phyloP scores from a whole-genome alignment of 495 filamentous ascomycete genomes.

The Aspergillus taichungensis region DNA sequence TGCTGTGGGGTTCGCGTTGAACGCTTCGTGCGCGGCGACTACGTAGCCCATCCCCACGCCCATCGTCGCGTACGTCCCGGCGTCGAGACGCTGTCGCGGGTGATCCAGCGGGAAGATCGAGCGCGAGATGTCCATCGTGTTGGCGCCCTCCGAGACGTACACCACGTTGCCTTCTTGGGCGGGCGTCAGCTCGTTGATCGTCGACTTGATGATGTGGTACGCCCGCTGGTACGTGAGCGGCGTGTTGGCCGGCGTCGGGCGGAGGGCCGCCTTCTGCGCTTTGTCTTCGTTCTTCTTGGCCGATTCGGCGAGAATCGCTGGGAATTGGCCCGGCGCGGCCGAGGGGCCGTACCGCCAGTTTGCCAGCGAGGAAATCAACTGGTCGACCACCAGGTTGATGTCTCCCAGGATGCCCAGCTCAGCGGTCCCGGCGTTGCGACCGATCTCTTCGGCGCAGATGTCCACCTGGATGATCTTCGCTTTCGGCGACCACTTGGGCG shows the following conservation, averaged over 20 bases:
- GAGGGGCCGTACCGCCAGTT: conserved; percentile 39
- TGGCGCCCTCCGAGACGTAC: conserved; percentile 58
- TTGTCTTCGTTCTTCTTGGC: conserved; percentile 43
- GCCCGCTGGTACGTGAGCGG: conserved; percentile 48
- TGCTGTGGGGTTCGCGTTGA: conserved; percentile 33
- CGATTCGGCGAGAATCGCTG: conserved; percentile 22
- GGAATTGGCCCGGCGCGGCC: conserved; percentile 22
- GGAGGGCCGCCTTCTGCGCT: conserved; percentile 28
- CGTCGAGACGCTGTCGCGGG: conserved; percentile 53
- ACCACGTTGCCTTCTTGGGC: conserved; percentile 43
- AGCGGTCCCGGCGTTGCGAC: conserved; percentile 37
- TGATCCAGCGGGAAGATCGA: conserved; percentile 48
- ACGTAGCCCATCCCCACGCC: conserved; percentile 59
- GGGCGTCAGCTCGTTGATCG: conserved; percentile 31
- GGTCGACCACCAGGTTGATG: conserved; percentile 41
- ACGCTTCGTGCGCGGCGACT: conserved; percentile 53
- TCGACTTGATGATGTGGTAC: conserved; percentile 46
- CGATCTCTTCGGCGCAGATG: conserved; percentile 49
- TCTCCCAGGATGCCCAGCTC: conserved; percentile 46
- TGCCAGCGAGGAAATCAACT: conserved; percentile 32
- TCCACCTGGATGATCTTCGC: conserved; percentile 54
- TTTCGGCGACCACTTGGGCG: conserved; percentile 46
- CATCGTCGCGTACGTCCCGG: conserved; percentile 60
- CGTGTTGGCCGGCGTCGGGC: conserved; percentile 19
- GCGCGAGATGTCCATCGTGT: conserved; percentile 62